Percentiles rank a stretch among this genome's conserved stretches.
These are phyloP conservation scores for Collariella sp. DNA, from an alignment of 495 filamentous ascomycete genomes.

Conservation along the genomic window DNA sequence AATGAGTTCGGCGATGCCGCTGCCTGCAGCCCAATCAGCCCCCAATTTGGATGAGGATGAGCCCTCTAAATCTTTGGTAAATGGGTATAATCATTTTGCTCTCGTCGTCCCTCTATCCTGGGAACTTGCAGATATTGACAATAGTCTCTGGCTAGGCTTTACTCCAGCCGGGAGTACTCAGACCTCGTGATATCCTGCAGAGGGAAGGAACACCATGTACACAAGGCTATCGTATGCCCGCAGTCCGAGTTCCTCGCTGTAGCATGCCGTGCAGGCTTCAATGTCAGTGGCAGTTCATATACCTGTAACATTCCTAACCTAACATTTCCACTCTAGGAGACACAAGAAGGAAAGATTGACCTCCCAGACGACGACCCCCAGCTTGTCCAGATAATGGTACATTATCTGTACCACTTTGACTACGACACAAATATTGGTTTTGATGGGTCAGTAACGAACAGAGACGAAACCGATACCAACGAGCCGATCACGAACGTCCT, in stretches of 20 bases:
- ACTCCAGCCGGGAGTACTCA: not conserved
- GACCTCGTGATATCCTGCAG: not conserved
- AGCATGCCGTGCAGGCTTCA: not conserved
- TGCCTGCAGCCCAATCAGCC: no score
- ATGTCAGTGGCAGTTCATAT: not conserved
- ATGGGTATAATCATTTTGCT: no score
- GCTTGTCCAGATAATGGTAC: constrained; percentile 1
- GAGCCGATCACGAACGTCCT: not conserved
- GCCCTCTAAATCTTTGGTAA: no score
- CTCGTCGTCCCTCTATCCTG: no score
- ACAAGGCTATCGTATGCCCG: constrained; percentile 1
- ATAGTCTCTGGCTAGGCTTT: not conserved
- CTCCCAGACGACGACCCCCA: not conserved
- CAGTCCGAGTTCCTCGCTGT: not conserved
- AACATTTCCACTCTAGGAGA: not conserved
- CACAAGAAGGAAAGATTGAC: not conserved
- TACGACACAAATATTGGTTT: not conserved
- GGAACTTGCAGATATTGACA: not conserved
- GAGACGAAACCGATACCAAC: not conserved
- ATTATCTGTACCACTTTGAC: constrained; percentile 2
- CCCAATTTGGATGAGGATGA: no score
- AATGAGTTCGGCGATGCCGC: no score
- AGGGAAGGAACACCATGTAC: not conserved
- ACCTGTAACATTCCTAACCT: not conserved
- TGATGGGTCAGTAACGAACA: not conserved